Evolutionary conservation across 257 asterid species (phyloP).

Genomic region (Petrea volubilis): DNA sequence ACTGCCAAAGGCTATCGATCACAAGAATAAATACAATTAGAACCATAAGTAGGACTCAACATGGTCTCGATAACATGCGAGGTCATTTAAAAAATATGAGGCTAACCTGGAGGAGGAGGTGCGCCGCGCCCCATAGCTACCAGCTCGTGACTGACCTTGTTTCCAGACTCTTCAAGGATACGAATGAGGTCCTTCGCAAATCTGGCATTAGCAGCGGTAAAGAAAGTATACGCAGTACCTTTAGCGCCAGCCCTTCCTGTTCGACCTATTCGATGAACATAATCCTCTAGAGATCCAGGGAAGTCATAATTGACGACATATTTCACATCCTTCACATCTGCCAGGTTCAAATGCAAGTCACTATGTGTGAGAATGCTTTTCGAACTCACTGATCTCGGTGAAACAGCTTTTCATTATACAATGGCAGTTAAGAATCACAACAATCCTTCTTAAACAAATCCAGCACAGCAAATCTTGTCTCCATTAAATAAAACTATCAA

Average conservation of each 20-base stretch:
- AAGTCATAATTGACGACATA: constrained; percentile 94
- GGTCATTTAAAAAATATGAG: neutral
- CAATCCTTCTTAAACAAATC: neutral
- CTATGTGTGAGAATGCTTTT: neutral
- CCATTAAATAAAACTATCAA: neutral
- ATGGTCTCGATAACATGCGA: neutral
- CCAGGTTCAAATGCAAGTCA: constrained; percentile 10
- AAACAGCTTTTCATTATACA: neutral
- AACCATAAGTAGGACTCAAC: neutral
- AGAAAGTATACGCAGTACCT: constrained; percentile 96
- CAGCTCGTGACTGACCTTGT: constrained; percentile 86
- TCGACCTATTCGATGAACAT: constrained; percentile 97
- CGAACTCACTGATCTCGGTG: neutral
- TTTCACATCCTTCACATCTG: constrained; percentile 98
- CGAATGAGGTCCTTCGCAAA: constrained; percentile 83
- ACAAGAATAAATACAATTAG: neutral
- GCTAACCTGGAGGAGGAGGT: constrained; percentile 94
- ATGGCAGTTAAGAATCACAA: neutral
- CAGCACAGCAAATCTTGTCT: neutral
- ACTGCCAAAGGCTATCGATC: constrained; percentile 58
- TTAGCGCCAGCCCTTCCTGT: constrained; percentile 99
- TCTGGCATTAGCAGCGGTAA: constrained; percentile 96
- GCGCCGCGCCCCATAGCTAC: constrained; percentile 96
- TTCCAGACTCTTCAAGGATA: constrained; percentile 95
- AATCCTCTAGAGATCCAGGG: constrained; percentile 98